Evolutionary conservation across 2,329 filamentous ascomycete genomes (phyloP), one percentile per base, ranked within the genome.

Genomic region (Fusarium goolgardi): DNA sequence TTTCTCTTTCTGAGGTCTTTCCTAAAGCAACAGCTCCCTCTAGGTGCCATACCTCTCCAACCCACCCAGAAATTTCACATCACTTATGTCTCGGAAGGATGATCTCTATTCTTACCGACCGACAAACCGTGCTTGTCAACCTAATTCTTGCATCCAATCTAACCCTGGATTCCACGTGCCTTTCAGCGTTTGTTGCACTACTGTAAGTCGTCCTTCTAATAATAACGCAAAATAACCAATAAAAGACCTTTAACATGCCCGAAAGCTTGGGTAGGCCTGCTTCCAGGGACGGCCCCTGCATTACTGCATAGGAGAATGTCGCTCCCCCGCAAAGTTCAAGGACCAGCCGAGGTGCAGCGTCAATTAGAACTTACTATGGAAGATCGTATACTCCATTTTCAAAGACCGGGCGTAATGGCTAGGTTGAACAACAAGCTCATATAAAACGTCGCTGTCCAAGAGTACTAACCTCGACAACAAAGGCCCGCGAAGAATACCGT

Each of bases 241-340:
- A 3, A 11, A 23, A 15, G 13, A 15, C n/a, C 7, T 2, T 18
- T 4, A 6, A 46, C 32, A 20, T 32, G 5, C n/a, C 25, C 31
- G 25, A 15, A 16, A 29, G 49, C 20, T 20, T 55, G 35, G 37
- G 44, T 41, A 29, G 59, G 57, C 21, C 21, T 53, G 12, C 5
- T 18, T 18, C n/a, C 27, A 10, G 9, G 27, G 23, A 20, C 23
- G 45, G 57, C 59, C 58, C 60, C 59, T 63, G 59, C 58, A 39
- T 63, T 34, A 23, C 31, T 9, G 13, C 12, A 16, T 18, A 18
- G 7, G 41, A 23, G 31, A 46, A 39, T 35, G 18, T 57, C 18
- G 58, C n/a, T 40, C 21, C 58, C 58, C 58, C 44, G 13, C 50
- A 40, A 18, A 45, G 32, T 21, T 23, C 21, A 25, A n/a, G 25